phyloP scores from a whole-genome alignment of 1,284 basidiomycete genomes.

The Boletus albobrunnescens region DNA sequence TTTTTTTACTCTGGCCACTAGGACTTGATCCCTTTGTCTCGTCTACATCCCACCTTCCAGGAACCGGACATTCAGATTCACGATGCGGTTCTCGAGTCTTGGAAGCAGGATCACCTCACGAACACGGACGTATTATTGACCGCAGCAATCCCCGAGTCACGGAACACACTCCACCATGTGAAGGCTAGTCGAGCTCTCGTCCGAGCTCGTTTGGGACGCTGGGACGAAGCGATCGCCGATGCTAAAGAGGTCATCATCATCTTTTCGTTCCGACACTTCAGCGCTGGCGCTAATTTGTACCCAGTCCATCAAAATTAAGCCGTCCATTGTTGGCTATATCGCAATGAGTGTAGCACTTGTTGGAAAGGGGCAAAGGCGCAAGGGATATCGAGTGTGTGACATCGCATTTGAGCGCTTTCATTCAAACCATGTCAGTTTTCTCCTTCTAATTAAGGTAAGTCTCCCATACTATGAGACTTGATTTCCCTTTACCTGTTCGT shows the following conservation, averaged over 20 bases:
- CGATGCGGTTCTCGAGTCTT: background rate
- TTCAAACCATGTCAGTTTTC: background rate
- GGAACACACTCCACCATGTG: background rate
- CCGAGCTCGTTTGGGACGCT: background rate
- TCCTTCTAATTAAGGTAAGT: background rate
- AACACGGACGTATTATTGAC: background rate
- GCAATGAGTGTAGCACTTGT: background rate
- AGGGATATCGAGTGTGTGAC: background rate
- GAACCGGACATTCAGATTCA: background rate
- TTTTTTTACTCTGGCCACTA: background rate
- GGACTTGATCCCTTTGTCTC: background rate
- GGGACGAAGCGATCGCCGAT: background rate
- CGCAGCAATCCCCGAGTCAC: background rate
- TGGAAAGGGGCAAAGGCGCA: background rate
- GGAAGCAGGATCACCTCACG: background rate
- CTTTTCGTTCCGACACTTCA: too few relatives aligned
- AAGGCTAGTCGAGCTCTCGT: background rate
- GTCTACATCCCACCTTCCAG: background rate
- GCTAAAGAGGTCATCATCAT: background rate
- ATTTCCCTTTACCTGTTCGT: background rate
- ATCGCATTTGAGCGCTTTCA: background rate
- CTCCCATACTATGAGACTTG: background rate
- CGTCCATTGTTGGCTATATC: background rate
- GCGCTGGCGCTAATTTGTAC: background rate
- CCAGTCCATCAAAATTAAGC: background rate